phyloP scores from a whole-genome alignment of 768 basidiomycete genomes.

The Psilocybe tampanensis region DNA sequence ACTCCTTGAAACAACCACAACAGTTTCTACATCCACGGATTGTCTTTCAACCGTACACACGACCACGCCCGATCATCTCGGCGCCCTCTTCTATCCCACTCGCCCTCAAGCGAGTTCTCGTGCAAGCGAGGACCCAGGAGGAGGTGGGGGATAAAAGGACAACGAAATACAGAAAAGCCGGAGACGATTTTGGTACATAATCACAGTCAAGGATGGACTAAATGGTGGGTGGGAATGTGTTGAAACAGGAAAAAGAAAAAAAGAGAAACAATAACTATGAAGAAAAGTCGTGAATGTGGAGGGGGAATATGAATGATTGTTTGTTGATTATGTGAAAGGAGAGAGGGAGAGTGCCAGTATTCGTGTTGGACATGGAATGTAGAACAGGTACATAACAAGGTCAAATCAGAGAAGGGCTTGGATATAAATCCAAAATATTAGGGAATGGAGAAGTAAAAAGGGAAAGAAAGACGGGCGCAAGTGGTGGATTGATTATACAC shows the following conservation, averaged over 20 bases:
- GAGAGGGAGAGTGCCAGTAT: not conserved
- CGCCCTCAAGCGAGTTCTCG: slow-evolving; percentile 49
- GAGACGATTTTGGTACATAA: slow-evolving; percentile 2
- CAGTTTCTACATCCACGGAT: not conserved
- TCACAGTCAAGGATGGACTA: slow-evolving; percentile 9
- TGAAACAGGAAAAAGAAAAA: slow-evolving; percentile 17
- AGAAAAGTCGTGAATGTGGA: slow-evolving; percentile 9
- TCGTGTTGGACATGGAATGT: not conserved
- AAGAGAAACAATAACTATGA: slow-evolving; percentile 21
- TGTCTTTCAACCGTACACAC: not conserved
- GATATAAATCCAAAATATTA: slow-evolving; percentile 20
- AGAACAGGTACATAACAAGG: slow-evolving; percentile 5
- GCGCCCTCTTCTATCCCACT: slow-evolving; percentile 74
- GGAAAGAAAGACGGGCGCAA: slow-evolving; percentile 33
- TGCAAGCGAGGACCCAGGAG: slow-evolving; percentile 28
- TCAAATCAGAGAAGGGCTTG: not conserved
- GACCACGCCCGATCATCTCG: slow-evolving; percentile 33
- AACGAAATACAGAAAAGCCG: slow-evolving; percentile 41
- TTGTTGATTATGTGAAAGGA: slow-evolving; percentile 5
- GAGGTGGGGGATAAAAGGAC: slow-evolving; percentile 73
- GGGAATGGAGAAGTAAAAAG: slow-evolving; percentile 14
- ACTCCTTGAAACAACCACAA: not conserved
- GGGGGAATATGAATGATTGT: slow-evolving; percentile 5
- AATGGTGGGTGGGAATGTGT: slow-evolving; percentile 16
- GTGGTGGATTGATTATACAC: slow-evolving; percentile 18